A percentile compares a stretch with the other conserved stretches of the same genome.
Conservation (phyloP, 2,329 filamentous ascomycete species). For the Neonectria coccinea region DNA sequence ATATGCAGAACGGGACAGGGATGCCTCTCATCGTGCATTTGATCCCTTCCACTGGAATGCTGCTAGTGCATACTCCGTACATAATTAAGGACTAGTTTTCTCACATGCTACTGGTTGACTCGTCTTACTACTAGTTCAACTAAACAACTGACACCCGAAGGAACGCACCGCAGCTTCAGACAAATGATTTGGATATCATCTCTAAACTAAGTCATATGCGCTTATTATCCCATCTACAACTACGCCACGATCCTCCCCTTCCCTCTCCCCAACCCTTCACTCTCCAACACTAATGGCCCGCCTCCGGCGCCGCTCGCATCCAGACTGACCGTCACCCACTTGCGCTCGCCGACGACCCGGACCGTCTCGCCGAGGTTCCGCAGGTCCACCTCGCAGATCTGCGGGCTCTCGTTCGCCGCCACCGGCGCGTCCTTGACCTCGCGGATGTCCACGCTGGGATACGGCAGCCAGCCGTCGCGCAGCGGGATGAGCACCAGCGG, state of each 20-base stretch:
- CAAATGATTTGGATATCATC: conserved; percentile 27
- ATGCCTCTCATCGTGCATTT: no score
- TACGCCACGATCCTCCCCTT: conserved; percentile 54
- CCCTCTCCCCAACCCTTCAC: conserved; percentile 55
- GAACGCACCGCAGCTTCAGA: not conserved
- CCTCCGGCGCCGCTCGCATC: conserved; percentile 75
- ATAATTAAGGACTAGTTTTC: not conserved
- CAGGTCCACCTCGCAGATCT: conserved; percentile 81
- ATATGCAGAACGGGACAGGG: not conserved
- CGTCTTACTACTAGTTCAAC: not conserved
- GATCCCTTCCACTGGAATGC: no score
- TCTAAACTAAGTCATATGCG: conserved; percentile 6
- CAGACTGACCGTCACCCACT: conserved; percentile 78
- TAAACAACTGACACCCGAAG: no score
- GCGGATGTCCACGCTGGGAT: conserved; percentile 83
- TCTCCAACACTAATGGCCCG: conserved; percentile 75
- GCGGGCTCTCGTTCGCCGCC: conserved; percentile 38
- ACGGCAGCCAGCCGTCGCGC: conserved; percentile 79
- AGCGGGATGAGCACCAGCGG: conserved; percentile 84
- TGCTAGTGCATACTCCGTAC: no score
- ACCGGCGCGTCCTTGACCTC: conserved; percentile 59
- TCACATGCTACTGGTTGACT: not conserved
- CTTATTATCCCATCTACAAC: conserved; percentile 9
- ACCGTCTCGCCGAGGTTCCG: conserved; percentile 82
- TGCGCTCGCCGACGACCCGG: conserved; percentile 77